Conservation (phyloP, 2,329 filamentous ascomycete species). For the Zasmidium angulare region DNA sequence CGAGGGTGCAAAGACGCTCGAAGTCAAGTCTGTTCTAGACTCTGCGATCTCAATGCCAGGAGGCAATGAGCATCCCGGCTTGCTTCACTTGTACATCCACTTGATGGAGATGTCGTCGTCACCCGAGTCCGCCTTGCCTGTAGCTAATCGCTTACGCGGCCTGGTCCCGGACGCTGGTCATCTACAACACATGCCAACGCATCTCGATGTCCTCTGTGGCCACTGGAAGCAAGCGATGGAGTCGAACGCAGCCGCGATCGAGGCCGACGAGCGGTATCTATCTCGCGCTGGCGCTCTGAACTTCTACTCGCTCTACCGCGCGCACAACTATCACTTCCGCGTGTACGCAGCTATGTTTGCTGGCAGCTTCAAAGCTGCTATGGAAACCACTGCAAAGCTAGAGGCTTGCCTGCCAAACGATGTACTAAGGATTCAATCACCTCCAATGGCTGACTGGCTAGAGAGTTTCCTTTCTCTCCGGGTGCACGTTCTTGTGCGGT, state of each 20-base stretch:
- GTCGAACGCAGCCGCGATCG: constrained; percentile 66
- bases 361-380: constrained; percentile 61
- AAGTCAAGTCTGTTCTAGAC: constrained; percentile 61
- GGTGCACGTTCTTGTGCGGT: constrained; percentile 69
- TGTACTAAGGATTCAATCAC: constrained; percentile 62
- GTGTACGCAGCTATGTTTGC: constrained; percentile 79
- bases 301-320: constrained; percentile 76
- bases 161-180: constrained; percentile 71
- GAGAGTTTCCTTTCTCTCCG: constrained; percentile 69
- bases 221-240: constrained; percentile 67
- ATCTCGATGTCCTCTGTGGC: constrained; percentile 72
- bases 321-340: constrained; percentile 72
- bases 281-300: constrained; percentile 59
- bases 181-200: constrained; percentile 73
- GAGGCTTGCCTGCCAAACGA: constrained; percentile 64
- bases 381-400: constrained; percentile 60
- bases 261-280: constrained; percentile 67
- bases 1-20: constrained; percentile 55
- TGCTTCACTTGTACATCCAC: constrained; percentile 75
- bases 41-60: constrained; percentile 53
- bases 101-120: constrained; percentile 73
- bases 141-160: constrained; percentile 62
- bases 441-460: constrained; percentile 77
- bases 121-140: constrained; percentile 62
- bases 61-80: constrained; percentile 61